phyloP scores from a whole-genome alignment of 2,329 filamentous ascomycete species.

The Meredithiella fracta region DNA sequence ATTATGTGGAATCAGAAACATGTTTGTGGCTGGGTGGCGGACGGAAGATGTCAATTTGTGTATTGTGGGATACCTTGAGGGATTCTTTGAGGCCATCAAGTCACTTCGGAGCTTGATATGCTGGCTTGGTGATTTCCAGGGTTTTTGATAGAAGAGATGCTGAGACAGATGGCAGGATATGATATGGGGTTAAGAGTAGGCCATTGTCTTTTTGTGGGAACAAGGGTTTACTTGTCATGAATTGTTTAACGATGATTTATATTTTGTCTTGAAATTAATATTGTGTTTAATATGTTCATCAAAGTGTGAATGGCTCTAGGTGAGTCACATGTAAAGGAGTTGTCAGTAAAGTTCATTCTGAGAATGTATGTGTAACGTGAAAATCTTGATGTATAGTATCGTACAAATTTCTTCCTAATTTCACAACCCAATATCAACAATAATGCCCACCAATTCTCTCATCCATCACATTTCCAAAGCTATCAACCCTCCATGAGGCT shows the following conservation, averaged over 20 bases:
- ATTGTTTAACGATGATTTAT: constrained; percentile 8
- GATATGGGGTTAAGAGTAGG: not conserved
- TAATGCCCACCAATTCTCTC: no score
- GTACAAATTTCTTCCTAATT: no score
- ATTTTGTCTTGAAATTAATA: not conserved
- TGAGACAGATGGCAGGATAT: not conserved
- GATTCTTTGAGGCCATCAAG: not conserved
- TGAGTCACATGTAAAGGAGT: no score
- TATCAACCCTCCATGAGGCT: not conserved
- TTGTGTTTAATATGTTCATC: not conserved
- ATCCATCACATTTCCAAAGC: not conserved
- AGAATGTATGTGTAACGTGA: not conserved
- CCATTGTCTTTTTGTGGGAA: not conserved
- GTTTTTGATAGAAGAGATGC: not conserved
- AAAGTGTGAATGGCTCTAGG: not conserved
- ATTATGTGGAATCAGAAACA: constrained; percentile 13
- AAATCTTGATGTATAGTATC: no score
- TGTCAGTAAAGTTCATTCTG: not conserved
- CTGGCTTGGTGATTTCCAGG: not conserved
- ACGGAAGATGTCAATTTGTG: not conserved
- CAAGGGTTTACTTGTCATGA: constrained; percentile 11
- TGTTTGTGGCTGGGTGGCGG: not conserved
- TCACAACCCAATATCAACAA: no score
- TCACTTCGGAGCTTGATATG: not conserved
- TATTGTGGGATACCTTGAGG: constrained; percentile 13